Base-by-base conservation (phyloP, 495 filamentous ascomycete genomes). In the Pseudomonodictys pantanalensis region DNA sequence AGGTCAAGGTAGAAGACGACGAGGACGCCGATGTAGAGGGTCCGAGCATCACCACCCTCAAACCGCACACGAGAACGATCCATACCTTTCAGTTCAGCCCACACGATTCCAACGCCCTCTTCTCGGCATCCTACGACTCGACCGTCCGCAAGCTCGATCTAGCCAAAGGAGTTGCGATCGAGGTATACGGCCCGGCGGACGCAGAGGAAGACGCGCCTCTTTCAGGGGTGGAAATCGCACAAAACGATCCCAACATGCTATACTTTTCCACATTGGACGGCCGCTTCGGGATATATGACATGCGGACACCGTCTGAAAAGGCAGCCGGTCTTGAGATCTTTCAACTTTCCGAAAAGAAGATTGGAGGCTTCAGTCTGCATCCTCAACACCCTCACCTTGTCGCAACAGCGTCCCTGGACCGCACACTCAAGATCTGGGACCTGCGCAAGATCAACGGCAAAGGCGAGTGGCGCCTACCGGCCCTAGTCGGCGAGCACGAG, bases 71-170 rank as follows among this genome's bases (percentile, higher is more conserved):
- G 0, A 84, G 92, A 38, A 96, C 95, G 1, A 96, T 98, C 49
- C 82, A 86, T 18, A 81, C 86, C 1, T 90, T 97, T 72, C 81
- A 86, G 33, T 86, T 97, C 65, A 81, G 86, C 11, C 83, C 86
- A 0, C 76, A 79, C 35, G 86, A 93, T 65, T 78, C 80, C 0
- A 85, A 84, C 58, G 72, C 74, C 22, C 76, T 97, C 25, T 93
- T 86, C 66, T 89, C 92, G 0, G 82, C 86, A 17, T 96, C 91
- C n/a, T 97, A 97, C 69, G 93, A 98, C 74, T 92, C 89, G 41
- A 91, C 89, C 0, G 88, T 98, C 65, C 87, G 95, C 2, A 89
- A 87, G 58, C 77, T 97, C 43, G 91, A 97, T 68, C 76, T 98
- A 0, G 81, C 84, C 42, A 89, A 89, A 66, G 88, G 86, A 11